phyloP scores from a whole-genome alignment of 345 rosid genomes.

The Clausena lansium region DNA sequence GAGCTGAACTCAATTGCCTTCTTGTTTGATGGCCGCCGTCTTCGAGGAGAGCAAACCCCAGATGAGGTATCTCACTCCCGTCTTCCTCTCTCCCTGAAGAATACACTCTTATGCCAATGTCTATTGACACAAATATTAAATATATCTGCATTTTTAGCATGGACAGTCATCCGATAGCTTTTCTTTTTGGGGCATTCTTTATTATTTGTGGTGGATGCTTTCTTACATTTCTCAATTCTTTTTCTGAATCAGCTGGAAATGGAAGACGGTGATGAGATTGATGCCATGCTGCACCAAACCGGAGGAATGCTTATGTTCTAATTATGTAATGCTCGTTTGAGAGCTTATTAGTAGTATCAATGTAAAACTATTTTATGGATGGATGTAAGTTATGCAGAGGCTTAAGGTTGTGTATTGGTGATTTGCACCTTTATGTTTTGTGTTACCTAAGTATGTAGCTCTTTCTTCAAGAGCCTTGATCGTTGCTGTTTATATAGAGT shows the following conservation, averaged over 20 bases:
- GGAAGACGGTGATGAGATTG: slow-evolving; percentile 93
- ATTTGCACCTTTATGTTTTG: neutral
- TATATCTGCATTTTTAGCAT: neutral
- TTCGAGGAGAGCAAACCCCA: slow-evolving; percentile 79
- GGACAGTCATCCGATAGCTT: too few relatives aligned
- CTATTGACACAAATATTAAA: too few relatives aligned
- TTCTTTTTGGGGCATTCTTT: neutral
- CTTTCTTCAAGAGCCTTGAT: neutral
- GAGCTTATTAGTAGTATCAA: slow-evolving; percentile 1
- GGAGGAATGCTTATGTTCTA: slow-evolving; percentile 35
- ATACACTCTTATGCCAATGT: too few relatives aligned
- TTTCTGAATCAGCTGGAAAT: slow-evolving; percentile 56
- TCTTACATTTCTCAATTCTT: neutral
- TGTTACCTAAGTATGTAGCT: slow-evolving; percentile 4
- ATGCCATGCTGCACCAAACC: slow-evolving; percentile 85
- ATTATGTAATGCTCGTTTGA: neutral
- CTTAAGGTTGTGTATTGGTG: neutral
- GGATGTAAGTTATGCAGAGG: slow-evolving; percentile 3
- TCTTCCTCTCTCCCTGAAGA: neutral
- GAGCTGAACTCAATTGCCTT: slow-evolving; percentile 76
- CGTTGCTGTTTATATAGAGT: neutral
- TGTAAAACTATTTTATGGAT: neutral
- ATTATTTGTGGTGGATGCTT: neutral
- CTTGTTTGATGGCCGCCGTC: slow-evolving; percentile 87
- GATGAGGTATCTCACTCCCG: slow-evolving; percentile 53